Evolutionary conservation across 495 filamentous ascomycete genomes (phyloP).

Genomic region (Collariella sp.): DNA sequence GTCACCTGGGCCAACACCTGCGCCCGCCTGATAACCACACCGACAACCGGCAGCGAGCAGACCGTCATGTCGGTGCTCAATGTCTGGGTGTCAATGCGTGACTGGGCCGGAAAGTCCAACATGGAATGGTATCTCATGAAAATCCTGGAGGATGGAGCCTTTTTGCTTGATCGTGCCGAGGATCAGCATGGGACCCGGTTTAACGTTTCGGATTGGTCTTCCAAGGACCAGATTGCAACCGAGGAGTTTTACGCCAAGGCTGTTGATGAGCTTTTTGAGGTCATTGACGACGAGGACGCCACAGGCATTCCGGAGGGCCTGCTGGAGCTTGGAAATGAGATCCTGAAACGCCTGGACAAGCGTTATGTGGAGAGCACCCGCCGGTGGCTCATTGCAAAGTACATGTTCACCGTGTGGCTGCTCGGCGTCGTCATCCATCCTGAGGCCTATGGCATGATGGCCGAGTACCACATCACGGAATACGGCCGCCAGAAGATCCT

Average conservation of each 20-base stretch:
- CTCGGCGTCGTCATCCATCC: conserved; percentile 79
- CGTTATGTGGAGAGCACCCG: conserved; percentile 62
- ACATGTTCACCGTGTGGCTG: conserved; percentile 84
- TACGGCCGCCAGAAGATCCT: conserved; percentile 84
- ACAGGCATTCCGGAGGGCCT: conserved; percentile 80
- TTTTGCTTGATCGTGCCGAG: conserved; percentile 71
- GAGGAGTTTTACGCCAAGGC: conserved; percentile 87
- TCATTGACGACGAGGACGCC: conserved; percentile 69
- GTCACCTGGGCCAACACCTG: conserved; percentile 84
- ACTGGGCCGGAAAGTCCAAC: conserved; percentile 80
- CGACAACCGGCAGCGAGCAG: conserved; percentile 46
- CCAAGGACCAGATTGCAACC: conserved; percentile 65
- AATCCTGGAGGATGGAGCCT: conserved; percentile 83
- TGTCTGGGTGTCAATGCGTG: conserved; percentile 74
- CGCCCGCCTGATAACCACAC: conserved; percentile 60
- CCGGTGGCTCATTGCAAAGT: conserved; percentile 76
- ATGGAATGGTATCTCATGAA: conserved; percentile 93
- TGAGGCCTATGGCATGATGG: conserved; percentile 81
- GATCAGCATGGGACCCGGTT: conserved; percentile 57
- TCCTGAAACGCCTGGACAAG: conserved; percentile 66
- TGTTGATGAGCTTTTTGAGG: conserved; percentile 70
- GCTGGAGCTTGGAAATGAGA: conserved; percentile 70
- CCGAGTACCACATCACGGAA: conserved; percentile 84
- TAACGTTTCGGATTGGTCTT: conserved; percentile 53
- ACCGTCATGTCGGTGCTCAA: conserved; percentile 66